Conservation (phyloP, 1,284 basidiomycete genomes). For the Rhodotorula sp. region DNA sequence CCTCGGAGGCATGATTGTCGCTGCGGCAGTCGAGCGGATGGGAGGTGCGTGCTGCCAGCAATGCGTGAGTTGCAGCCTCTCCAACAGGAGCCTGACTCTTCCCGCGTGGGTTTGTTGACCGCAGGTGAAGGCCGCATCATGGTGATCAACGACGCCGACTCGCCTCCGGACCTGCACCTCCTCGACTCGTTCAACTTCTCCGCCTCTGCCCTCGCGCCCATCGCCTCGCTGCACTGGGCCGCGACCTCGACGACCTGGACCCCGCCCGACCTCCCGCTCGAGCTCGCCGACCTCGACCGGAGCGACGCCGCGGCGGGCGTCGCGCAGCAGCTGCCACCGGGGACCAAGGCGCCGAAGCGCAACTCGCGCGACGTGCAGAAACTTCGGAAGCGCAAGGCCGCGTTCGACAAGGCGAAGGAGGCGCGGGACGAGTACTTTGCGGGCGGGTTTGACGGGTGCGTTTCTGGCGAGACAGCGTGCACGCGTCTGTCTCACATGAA, state of each 20-base stretch:
- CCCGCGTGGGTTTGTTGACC: slow-evolving; percentile 50
- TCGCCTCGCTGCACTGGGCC: slow-evolving; percentile 82
- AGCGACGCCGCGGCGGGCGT: neutral
- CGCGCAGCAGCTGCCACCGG: slow-evolving; percentile 44
- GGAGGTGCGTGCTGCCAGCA: slow-evolving; percentile 60
- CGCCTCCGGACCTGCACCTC: slow-evolving; percentile 87
- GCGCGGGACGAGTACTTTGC: slow-evolving; percentile 78
- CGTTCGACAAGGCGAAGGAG: slow-evolving; percentile 61
- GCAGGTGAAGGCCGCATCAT: slow-evolving; percentile 71
- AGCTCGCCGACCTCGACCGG: slow-evolving; percentile 56
- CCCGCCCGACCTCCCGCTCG: slow-evolving; percentile 58
- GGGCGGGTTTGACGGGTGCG: slow-evolving; percentile 83
- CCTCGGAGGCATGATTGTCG: slow-evolving; percentile 77
- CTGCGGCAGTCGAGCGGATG: slow-evolving; percentile 79
- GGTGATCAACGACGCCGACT: slow-evolving; percentile 83
- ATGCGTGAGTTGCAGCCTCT: neutral
- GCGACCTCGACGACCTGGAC: slow-evolving; percentile 76
- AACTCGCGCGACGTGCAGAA: slow-evolving; percentile 67
- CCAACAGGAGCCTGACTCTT: slow-evolving; percentile 13
- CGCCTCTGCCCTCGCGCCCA: slow-evolving; percentile 56
- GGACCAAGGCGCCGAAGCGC: slow-evolving; percentile 48
- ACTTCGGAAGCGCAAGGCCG: slow-evolving; percentile 68
- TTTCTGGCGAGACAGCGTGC: slow-evolving; percentile 10
- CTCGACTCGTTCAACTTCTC: slow-evolving; percentile 84
- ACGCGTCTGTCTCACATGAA: neutral